Conservation (phyloP, 441 rosid genomes). For the Euphorbia corollata region DNA sequence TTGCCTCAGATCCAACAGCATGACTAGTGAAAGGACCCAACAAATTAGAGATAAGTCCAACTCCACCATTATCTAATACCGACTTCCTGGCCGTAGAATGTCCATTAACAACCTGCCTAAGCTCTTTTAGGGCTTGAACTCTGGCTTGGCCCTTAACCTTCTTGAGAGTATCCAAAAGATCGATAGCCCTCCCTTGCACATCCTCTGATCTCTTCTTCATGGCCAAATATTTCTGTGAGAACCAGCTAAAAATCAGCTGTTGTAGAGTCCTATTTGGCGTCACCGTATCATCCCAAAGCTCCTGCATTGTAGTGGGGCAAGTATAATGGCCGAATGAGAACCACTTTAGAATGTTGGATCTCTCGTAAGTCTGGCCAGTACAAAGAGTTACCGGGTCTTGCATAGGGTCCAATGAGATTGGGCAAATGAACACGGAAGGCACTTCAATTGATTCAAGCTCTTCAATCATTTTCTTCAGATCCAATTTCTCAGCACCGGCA, state of each 20-base stretch:
- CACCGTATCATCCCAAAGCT: conserved; percentile 75
- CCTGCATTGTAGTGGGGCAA: conserved; percentile 93
- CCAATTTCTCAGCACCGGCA: conserved; percentile 48
- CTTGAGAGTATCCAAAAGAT: conserved; percentile 54
- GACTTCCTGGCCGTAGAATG: conserved; percentile 57
- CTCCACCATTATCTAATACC: conserved; percentile 48
- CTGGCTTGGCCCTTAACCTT: conserved; percentile 73
- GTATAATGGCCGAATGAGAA: conserved; percentile 61
- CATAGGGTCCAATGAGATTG: conserved; percentile 93
- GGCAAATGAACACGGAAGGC: conserved; percentile 82
- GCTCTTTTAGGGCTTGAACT: conserved; percentile 66
- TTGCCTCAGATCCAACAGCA: conserved; percentile 73
- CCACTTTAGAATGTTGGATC: conserved; percentile 79
- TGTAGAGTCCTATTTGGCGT: conserved; percentile 80
- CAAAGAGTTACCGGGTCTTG: conserved; percentile 87
- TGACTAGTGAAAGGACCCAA: conserved; percentile 71
- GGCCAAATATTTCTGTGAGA: conserved; percentile 58
- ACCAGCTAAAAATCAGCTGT: conserved; percentile 74
- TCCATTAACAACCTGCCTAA: conserved; percentile 44
- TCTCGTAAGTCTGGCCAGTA: conserved; percentile 86
- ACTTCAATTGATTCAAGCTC: conserved; percentile 60
- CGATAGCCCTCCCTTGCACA: conserved; percentile 66
- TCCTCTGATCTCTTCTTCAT: conserved; percentile 85
- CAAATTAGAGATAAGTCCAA: conserved; percentile 42
- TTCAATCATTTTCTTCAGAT: conserved; percentile 63